A percentile compares a stretch with the other conserved stretches of the same genome.
These are phyloP conservation scores for Debaryomyces maramus DNA, from an alignment of 805 yeast species.

Conservation along the genomic window DNA sequence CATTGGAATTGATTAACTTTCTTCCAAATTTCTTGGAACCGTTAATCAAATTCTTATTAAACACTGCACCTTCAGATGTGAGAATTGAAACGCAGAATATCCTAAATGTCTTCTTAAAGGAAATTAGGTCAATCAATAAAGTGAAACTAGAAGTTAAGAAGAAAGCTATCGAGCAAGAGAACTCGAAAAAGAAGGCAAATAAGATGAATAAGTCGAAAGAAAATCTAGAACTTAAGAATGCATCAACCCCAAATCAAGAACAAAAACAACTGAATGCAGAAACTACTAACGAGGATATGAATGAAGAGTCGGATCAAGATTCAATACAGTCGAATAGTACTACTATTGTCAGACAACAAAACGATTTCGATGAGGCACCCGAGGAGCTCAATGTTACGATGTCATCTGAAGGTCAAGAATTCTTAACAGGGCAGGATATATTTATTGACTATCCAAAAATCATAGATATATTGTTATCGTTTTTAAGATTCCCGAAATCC, in stretches of 20 bases:
- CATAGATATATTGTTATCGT: constrained; percentile 77
- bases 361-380: constrained; percentile 19
- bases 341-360: not conserved
- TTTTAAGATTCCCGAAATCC: constrained; percentile 69
- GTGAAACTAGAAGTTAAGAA: constrained; percentile 55
- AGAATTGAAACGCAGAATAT: constrained; percentile 81
- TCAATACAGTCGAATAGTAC: constrained; percentile 29
- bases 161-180: constrained; percentile 18
- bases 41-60: constrained; percentile 66
- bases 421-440: constrained; percentile 65
- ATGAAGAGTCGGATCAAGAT: constrained; percentile 14
- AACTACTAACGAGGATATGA: constrained; percentile 8
- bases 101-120: constrained; percentile 72
- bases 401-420: constrained; percentile 39
- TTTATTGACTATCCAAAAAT: constrained; percentile 77
- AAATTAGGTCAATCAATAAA: constrained; percentile 73
- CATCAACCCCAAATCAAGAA: constrained; percentile 1
- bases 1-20: constrained; percentile 80
- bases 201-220: constrained; percentile 2
- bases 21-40: constrained; percentile 90
- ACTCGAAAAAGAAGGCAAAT: constrained; percentile 21
- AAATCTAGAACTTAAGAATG: constrained; percentile 3
- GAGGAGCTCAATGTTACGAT: constrained; percentile 47
- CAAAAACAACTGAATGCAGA: constrained; percentile 9
- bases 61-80: constrained; percentile 84